phyloP scores from a whole-genome alignment of 169 alveolate species.

The Plasmodium knowlesi region DNA sequence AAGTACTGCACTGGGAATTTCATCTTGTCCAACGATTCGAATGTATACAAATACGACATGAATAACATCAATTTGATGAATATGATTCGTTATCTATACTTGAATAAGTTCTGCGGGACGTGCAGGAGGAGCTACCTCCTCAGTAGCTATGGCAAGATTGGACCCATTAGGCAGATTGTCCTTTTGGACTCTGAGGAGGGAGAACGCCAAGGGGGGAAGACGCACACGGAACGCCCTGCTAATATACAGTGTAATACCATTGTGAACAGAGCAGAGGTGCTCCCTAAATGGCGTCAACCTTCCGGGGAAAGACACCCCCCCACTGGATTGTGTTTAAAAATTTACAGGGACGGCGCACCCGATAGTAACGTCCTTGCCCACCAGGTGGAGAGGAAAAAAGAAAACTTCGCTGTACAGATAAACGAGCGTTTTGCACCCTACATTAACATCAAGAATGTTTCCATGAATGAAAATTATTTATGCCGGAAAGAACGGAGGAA shows the following conservation, averaged over 20 bases:
- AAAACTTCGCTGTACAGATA: background rate
- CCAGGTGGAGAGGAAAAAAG: background rate
- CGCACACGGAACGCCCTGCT: background rate
- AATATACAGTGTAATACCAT: background rate
- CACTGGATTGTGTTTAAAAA: background rate
- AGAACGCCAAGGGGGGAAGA: background rate
- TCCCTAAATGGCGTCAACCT: background rate
- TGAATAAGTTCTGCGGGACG: background rate
- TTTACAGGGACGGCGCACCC: constrained; percentile 17
- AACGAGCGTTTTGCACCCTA: constrained; percentile 47
- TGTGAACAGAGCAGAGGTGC: background rate
- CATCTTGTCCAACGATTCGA: constrained; percentile 30
- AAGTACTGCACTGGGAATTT: background rate
- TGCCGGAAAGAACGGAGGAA: constrained; percentile 11
- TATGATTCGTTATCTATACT: constrained; percentile 61
- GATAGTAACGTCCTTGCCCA: background rate
- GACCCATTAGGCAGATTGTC: background rate
- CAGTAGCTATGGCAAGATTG: constrained; percentile 63
- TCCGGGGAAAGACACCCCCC: background rate
- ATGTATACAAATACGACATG: constrained; percentile 60
- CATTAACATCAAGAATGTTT: constrained; percentile 16
- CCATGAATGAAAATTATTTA: constrained; percentile 44
- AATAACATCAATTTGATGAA: constrained; percentile 36
- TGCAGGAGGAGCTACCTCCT: constrained; percentile 25
- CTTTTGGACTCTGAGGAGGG: background rate